Conservation (phyloP, 1,139 yeast species). For the Hansenula lynferdii region DNA sequence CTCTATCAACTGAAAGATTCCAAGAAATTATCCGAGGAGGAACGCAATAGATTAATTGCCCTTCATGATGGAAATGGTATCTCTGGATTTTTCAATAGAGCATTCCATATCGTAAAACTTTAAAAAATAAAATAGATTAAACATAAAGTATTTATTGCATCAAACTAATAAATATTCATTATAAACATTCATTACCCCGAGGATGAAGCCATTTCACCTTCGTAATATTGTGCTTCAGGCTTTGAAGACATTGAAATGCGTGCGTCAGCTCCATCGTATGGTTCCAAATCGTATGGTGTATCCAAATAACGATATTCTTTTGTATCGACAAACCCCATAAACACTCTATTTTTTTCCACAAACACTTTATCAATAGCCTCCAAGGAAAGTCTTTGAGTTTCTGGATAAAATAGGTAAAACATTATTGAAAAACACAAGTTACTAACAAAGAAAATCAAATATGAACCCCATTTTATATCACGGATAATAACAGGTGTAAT, state of each 20-base stretch:
- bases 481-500: conserved; percentile 43
- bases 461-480: conserved; percentile 37
- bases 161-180: no score
- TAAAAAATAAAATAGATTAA: no score
- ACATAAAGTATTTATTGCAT: no score
- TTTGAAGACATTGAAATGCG: not conserved
- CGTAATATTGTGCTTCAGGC: not conserved
- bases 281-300: not conserved
- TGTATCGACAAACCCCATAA: conserved; percentile 1
- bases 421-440: conserved; percentile 45
- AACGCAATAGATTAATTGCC: not conserved
- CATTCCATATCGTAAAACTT: not conserved
- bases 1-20: conserved; percentile 11
- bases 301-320: no score
- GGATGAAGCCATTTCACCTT: no score
- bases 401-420: conserved; percentile 66
- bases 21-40: conserved; percentile 1
- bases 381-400: conserved; percentile 57
- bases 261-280: no score
- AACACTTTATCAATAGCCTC: conserved; percentile 47
- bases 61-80: conserved; percentile 4
- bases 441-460: conserved; percentile 35
- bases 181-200: not conserved
- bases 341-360: not conserved
- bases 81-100: conserved; percentile 8